Percentiles rank a stretch among this genome's conserved stretches.
Evolutionary conservation across 2,329 filamentous ascomycete species (phyloP).

Genomic region (Stromatinia cepivora): DNA sequence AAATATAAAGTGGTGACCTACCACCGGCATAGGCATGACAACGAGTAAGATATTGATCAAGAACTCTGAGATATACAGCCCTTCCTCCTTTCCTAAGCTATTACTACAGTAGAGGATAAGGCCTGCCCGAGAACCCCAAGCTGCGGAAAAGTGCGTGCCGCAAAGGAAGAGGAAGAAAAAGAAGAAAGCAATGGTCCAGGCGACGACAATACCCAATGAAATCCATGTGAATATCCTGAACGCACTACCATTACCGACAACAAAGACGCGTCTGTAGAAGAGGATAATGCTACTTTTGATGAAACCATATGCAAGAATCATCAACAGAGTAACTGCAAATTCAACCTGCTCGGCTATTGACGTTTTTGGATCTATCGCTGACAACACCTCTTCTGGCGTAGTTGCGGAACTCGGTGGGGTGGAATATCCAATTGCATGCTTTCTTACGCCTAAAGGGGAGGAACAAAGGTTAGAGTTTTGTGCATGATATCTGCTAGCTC

Average conservation of each 20-base stretch:
- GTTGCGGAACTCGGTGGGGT: too few relatives aligned
- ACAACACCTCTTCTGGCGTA: too few relatives aligned
- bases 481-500: too few relatives aligned
- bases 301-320: conserved; percentile 22
- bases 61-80: conserved; percentile 8
- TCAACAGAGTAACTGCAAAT: conserved; percentile 9
- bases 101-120: background rate
- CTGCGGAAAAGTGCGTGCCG: conserved; percentile 9
- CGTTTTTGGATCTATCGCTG: background rate
- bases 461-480: too few relatives aligned
- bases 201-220: conserved; percentile 13
- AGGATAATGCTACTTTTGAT: conserved; percentile 24
- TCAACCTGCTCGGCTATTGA: background rate
- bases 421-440: too few relatives aligned
- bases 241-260: background rate
- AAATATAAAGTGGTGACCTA: background rate
- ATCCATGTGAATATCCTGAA: conserved; percentile 21
- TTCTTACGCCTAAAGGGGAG: too few relatives aligned
- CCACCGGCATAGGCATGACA: background rate
- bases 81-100: background rate
- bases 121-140: background rate
- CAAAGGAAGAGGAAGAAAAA: conserved; percentile 21
- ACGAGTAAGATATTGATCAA: conserved; percentile 1
- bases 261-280: conserved; percentile 20
- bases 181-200: conserved; percentile 21